Percentiles rank a stretch among this genome's conserved stretches.
Conservation (phyloP, 176 grass and related monocot genomes). For the Chrysopogon serrulatus region DNA sequence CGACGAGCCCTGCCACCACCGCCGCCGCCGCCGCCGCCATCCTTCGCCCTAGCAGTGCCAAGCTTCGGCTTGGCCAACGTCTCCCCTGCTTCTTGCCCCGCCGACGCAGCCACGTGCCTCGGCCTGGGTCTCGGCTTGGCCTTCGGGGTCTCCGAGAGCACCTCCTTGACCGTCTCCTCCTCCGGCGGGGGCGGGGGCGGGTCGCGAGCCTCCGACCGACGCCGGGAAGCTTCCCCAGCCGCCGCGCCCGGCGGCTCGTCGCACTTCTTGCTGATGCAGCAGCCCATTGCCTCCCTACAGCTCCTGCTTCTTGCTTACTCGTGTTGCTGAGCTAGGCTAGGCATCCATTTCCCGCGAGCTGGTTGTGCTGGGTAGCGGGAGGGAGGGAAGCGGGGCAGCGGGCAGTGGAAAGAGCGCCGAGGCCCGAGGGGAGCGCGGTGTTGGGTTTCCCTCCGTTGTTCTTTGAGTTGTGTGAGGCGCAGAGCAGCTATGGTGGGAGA, state of each 20-base stretch:
- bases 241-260: not conserved
- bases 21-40: not conserved
- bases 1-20: not conserved
- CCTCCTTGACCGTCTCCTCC: constrained; percentile 97
- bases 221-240: not conserved
- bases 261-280: constrained; percentile 48
- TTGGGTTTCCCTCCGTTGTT: constrained; percentile 50
- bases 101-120: constrained; percentile 22
- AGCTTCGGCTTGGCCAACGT: constrained; percentile 7
- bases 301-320: not conserved
- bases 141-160: constrained; percentile 75
- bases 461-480: constrained; percentile 39
- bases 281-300: constrained; percentile 34
- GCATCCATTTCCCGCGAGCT: constrained; percentile 12
- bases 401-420: not conserved
- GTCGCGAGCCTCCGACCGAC: constrained; percentile 28
- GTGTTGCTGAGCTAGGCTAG: not conserved
- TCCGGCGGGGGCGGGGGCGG: constrained; percentile 39
- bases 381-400: not conserved
- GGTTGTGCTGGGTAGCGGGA: not conserved
- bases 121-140: constrained; percentile 28
- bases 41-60: constrained; percentile 25
- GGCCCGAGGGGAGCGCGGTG: not conserved
- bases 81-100: not conserved
- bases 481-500: constrained; percentile 23